phyloP scores from a whole-genome alignment of 345 rosid species.

The Hibiscus tridactylites region DNA sequence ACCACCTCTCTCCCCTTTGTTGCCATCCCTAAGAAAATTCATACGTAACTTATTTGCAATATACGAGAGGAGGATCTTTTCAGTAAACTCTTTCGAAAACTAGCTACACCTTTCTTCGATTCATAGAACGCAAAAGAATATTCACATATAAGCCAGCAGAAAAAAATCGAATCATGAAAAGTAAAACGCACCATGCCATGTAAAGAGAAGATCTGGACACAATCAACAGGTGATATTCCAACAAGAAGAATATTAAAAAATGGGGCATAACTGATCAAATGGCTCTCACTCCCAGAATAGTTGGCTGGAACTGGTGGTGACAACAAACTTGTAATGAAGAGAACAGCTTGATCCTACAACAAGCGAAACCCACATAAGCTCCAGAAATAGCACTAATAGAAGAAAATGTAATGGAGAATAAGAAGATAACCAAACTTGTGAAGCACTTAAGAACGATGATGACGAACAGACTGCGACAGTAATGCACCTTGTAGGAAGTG shows the following conservation, averaged over 20 bases:
- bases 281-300: constrained; percentile 65
- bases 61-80: neutral
- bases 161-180: constrained; percentile 8
- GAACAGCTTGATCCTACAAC: constrained; percentile 68
- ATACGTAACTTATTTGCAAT: neutral
- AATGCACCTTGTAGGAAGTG: neutral
- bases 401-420: neutral
- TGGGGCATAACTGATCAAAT: constrained; percentile 67
- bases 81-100: neutral
- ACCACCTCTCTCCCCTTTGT: no score
- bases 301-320: constrained; percentile 69
- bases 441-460: neutral
- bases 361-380: constrained; percentile 16
- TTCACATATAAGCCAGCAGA: constrained; percentile 1
- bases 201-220: constrained; percentile 19
- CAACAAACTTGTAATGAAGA: constrained; percentile 63
- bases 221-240: constrained; percentile 55
- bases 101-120: neutral
- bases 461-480: no score
- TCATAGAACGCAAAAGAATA: neutral
- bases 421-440: constrained; percentile 3
- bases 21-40: neutral
- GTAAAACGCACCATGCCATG: constrained; percentile 70
- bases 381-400: neutral
- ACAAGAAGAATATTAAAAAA: constrained; percentile 77